phyloP scores from a whole-genome alignment of 2,329 filamentous ascomycete genomes.

The Emericellopsis atlantica region DNA sequence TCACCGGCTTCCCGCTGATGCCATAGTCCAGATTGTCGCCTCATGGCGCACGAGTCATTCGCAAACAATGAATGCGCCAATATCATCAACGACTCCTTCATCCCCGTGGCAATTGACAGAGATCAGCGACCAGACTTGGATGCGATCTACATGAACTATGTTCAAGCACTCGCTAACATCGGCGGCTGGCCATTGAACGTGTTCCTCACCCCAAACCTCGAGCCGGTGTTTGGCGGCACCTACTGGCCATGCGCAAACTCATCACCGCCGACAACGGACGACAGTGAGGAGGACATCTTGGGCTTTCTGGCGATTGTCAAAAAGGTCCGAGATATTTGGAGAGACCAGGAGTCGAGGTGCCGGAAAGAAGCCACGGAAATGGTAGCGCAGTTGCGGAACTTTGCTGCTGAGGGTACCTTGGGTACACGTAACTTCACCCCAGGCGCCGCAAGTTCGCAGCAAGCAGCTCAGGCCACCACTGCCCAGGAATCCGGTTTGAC shows the following conservation, averaged over 20 bases:
- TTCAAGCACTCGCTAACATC: slow-evolving; percentile 79
- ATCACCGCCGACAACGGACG: slow-evolving; percentile 19
- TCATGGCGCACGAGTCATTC: slow-evolving; percentile 90
- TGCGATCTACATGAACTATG: slow-evolving; percentile 96
- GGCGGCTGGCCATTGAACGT: slow-evolving; percentile 94
- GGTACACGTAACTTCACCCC: slow-evolving; percentile 23
- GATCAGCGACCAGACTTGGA: slow-evolving; percentile 93
- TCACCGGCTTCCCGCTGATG: neutral
- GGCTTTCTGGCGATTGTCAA: slow-evolving; percentile 73
- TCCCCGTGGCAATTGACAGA: slow-evolving; percentile 85
- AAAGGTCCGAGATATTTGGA: slow-evolving; percentile 67
- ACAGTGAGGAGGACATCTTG: slow-evolving; percentile 44
- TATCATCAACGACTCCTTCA: slow-evolving; percentile 75
- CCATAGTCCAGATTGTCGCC: slow-evolving; percentile 55
- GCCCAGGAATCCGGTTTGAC: slow-evolving; percentile 8
- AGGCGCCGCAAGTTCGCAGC: too few relatives aligned
- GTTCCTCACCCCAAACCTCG: slow-evolving; percentile 86
- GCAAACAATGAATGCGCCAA: slow-evolving; percentile 68
- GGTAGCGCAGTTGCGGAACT: slow-evolving; percentile 67
- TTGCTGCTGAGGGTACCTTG: slow-evolving; percentile 77
- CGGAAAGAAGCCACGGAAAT: slow-evolving; percentile 75
- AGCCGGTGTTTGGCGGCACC: slow-evolving; percentile 91
- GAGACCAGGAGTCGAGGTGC: slow-evolving; percentile 71
- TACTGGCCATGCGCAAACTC: slow-evolving; percentile 82
- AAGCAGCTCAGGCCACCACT: slow-evolving; percentile 14